Base-by-base conservation (phyloP, 2,329 filamentous ascomycete species). In the Diaporthe caulivora region DNA sequence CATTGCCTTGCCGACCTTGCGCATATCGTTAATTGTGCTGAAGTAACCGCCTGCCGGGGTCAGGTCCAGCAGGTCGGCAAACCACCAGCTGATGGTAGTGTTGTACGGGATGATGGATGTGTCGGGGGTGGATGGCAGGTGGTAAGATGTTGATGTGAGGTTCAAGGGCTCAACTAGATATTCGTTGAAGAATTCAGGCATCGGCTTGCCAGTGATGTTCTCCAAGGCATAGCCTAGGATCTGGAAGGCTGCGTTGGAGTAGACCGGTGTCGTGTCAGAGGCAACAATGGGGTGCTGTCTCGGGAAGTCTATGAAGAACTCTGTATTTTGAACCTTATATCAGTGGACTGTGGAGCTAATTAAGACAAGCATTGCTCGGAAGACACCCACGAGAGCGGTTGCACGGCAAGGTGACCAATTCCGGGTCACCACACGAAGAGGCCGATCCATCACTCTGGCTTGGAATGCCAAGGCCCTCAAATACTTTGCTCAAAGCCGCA, bases 1-100 rank as follows among this genome's bases (percentile, higher is more conserved):
- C 74, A 87, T 86, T 29, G 83, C 81, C 2, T 82, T 83, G n/a
- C 85, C 84, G n/a, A 87, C 78, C 8, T 77, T 76, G 0, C 83
- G 81, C 69, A 87, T 78, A 77, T 87, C 86, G 6, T 78, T 78
- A 1, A 81, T 76, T 0, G 83, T 85, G 21, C 85, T 84, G 79
- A 84, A 87, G 76, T 86, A 82, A 74, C 85, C 85, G 1, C 85
- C 85, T 2, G 84, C 80, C 26, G 68, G 72, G 10, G 34, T 71
- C 26, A 62, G 73, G 13, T 78, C 78, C 18, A 78, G 79, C 1
- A 80, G 31, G 15, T 81, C 77, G 42, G 73, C 69, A 55, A 77
- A 73, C 77, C 80, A 81, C 11, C 75, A 77, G 24, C 75, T 73
- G 40, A n/a, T 40, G 0, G 77, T 68, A 18, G 54, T 71, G 57